phyloP scores from a whole-genome alignment of 176 grass and related monocot species.

The Microstegium vimineum region DNA sequence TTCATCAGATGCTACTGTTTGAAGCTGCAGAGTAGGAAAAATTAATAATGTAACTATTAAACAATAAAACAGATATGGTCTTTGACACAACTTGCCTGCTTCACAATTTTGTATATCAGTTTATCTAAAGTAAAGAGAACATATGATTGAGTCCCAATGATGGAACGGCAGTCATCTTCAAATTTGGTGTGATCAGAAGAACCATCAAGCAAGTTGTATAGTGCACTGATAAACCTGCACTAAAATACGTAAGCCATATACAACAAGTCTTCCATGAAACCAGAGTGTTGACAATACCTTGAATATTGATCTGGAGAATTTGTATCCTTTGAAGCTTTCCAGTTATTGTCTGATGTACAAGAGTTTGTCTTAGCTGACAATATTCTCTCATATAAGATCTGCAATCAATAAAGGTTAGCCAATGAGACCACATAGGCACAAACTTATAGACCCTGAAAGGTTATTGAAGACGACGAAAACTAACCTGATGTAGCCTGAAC shows the following conservation, averaged over 20 bases:
- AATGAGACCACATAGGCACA: neutral
- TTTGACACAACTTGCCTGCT: constrained; percentile 57
- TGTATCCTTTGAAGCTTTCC: constrained; percentile 89
- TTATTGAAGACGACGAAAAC: constrained; percentile 17
- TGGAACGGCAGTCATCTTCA: constrained; percentile 94
- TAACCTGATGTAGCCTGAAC: constrained; percentile 91
- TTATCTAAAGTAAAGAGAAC: constrained; percentile 97
- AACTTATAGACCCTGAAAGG: neutral
- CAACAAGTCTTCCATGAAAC: neutral
- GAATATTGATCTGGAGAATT: constrained; percentile 80
- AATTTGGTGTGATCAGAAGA: constrained; percentile 95
- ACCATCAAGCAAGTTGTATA: constrained; percentile 93
- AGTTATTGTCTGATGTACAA: constrained; percentile 80
- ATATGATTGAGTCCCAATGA: constrained; percentile 98
- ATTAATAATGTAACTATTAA: constrained; percentile 6
- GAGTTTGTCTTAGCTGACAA: constrained; percentile 94
- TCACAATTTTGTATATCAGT: constrained; percentile 95
- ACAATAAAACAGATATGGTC: neutral
- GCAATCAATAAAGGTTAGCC: constrained; percentile 30
- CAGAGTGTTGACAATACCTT: constrained; percentile 57
- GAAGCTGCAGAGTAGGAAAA: constrained; percentile 57
- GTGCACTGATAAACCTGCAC: constrained; percentile 76
- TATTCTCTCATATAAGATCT: constrained; percentile 94
- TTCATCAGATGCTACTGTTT: constrained; percentile 93
- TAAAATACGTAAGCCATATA: neutral